Evolutionary conservation across 2,329 filamentous ascomycete species (phyloP), one percentile per base, ranked within the genome.

Genomic region (Diaporthe caulivora): DNA sequence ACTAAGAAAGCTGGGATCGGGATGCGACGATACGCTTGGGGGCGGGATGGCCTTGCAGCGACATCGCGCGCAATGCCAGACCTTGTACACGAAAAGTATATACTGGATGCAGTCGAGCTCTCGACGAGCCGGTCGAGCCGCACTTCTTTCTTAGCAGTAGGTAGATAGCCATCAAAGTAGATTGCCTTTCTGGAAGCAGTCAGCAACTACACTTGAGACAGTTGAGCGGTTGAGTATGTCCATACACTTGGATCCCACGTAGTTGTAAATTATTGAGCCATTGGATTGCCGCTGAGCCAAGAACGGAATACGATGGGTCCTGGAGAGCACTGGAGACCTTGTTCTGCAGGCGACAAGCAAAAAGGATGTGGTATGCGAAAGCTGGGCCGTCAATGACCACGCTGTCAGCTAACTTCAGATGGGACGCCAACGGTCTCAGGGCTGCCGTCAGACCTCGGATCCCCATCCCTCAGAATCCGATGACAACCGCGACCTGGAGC

Each of bases 91-190:
- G 81, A 79, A 73, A 87, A 87, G 60, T 88, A 85, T 2, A 82
- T 81, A 51, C 87, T 86, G 29, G 95, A 83, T 29, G 89, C 86
- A 5, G 84, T 82, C 10, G 92, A 89, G 29, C 86, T 89, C 26
- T 85, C 87, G 65, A 90, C 84, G 47, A 93, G 85, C 44, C 95
- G 88, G 13, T 87, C 81, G 67, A 92, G 83, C 6, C 95, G 89
- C 9, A 91, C 89, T 0, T 83, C 80, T 44, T 87, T 86, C 80
- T 98, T 98, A 6, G 86, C 82, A 0, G 80, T 73, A 0, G 96
- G 96, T 1, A 98, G 86, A 72, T 90, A 92, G 18, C 95, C 95
- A 81, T 98, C 96, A 78, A 98, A 98, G 80, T 93, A 95, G 70
- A 98, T 93, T 60, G 87, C 90, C 73, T 89, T 84, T 77, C 92